These are phyloP conservation scores for Colletotrichum chrysophilum DNA, from an alignment of 2,329 filamentous ascomycete genomes.

Conservation along the genomic window DNA sequence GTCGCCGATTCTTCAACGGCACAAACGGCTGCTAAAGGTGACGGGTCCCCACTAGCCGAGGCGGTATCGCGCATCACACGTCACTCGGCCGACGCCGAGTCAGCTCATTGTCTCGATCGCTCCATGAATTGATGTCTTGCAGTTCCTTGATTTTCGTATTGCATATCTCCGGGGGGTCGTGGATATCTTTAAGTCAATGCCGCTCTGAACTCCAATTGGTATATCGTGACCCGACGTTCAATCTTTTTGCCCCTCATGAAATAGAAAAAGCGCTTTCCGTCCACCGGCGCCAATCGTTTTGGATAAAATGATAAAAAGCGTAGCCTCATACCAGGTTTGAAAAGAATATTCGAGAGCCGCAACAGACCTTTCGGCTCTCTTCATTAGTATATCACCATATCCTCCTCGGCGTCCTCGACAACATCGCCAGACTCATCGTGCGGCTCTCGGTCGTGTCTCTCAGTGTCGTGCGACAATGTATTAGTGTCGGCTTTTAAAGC, in stretches of 20 bases:
- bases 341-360: background rate
- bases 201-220: constrained; percentile 14
- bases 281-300: background rate
- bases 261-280: background rate
- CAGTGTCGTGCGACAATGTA: constrained; percentile 29
- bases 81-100: background rate
- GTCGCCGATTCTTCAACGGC: background rate
- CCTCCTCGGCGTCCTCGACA: constrained; percentile 84
- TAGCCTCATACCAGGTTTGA: background rate
- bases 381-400: constrained; percentile 85
- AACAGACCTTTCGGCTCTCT: background rate
- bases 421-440: constrained; percentile 79
- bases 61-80: background rate
- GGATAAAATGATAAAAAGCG: background rate
- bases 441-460: constrained; percentile 46
- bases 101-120: background rate
- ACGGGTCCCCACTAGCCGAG: background rate
- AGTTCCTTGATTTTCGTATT: background rate
- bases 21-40: background rate
- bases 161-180: background rate
- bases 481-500: constrained; percentile 35
- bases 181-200: constrained; percentile 1
- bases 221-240: constrained; percentile 4
- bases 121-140: background rate
- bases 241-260: background rate